These are phyloP conservation scores for Cinnamomum micranthum DNA, from an alignment of 164 flowering plant species.

Conservation along the genomic window DNA sequence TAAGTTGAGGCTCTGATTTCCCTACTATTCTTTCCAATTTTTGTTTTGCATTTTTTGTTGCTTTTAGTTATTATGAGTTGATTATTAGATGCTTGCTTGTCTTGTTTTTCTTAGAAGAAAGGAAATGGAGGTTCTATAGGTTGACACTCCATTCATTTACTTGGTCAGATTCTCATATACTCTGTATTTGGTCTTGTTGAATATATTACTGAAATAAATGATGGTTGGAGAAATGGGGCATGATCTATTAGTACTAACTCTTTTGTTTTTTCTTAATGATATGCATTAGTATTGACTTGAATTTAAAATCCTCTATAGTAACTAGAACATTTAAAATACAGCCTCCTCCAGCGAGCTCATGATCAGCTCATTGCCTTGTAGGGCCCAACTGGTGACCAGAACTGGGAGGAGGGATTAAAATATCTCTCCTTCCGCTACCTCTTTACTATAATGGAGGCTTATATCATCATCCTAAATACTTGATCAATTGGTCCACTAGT, in stretches of 20 bases:
- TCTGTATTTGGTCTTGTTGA: neutral
- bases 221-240: neutral
- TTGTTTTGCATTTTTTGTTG: neutral
- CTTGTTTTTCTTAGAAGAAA: neutral
- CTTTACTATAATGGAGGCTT: too few relatives aligned
- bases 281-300: too few relatives aligned
- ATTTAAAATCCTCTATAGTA: neutral
- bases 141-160: neutral
- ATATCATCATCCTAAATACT: too few relatives aligned
- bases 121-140: neutral
- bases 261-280: too few relatives aligned
- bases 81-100: neutral
- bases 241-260: neutral
- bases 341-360: too few relatives aligned
- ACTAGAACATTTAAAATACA: neutral
- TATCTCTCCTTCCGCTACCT: too few relatives aligned
- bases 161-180: neutral
- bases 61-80: neutral
- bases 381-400: too few relatives aligned
- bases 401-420: too few relatives aligned
- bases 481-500: too few relatives aligned
- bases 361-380: too few relatives aligned
- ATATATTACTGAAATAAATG: neutral
- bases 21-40: neutral
- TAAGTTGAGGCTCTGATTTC: conserved; percentile 40